These are phyloP conservation scores for Glomus cerebriforme DNA, from an alignment of 192 early-diverging fungal species.

Conservation along the genomic window DNA sequence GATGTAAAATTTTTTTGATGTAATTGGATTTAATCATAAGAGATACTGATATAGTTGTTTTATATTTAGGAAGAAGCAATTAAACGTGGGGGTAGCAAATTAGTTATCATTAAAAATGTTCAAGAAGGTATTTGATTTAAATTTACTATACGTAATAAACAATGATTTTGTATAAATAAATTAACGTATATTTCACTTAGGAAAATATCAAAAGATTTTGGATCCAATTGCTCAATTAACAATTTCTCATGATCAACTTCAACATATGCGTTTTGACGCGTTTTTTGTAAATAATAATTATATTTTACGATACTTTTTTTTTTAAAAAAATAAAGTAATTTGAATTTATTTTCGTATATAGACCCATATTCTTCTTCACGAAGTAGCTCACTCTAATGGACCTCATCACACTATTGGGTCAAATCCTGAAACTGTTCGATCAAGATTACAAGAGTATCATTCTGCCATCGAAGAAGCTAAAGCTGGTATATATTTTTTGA, in stretches of 20 bases:
- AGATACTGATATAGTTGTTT: not conserved
- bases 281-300: slow-evolving; percentile 53
- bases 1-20: slow-evolving; percentile 43
- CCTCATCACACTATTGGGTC: slow-evolving; percentile 56
- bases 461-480: slow-evolving; percentile 80
- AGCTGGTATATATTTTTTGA: slow-evolving; percentile 48
- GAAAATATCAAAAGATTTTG: slow-evolving; percentile 64
- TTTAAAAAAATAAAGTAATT: not conserved
- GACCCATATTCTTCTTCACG: slow-evolving; percentile 67
- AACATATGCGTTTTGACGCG: slow-evolving; percentile 62
- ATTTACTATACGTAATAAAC: too few relatives aligned
- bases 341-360: not conserved
- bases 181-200: not conserved
- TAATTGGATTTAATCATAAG: not conserved
- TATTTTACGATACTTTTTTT: not conserved
- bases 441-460: slow-evolving; percentile 65
- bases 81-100: slow-evolving; percentile 64
- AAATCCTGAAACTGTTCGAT: slow-evolving; percentile 62
- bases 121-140: slow-evolving; percentile 58
- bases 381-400: slow-evolving; percentile 72
- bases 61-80: slow-evolving; percentile 55
- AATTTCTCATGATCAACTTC: slow-evolving; percentile 52
- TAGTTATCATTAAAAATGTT: slow-evolving; percentile 77
- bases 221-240: slow-evolving; percentile 61
- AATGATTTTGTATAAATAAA: too few relatives aligned